These are phyloP conservation scores for Chlorella sp. DNA, from an alignment of 139 green algal species.

Conservation along the genomic window DNA sequence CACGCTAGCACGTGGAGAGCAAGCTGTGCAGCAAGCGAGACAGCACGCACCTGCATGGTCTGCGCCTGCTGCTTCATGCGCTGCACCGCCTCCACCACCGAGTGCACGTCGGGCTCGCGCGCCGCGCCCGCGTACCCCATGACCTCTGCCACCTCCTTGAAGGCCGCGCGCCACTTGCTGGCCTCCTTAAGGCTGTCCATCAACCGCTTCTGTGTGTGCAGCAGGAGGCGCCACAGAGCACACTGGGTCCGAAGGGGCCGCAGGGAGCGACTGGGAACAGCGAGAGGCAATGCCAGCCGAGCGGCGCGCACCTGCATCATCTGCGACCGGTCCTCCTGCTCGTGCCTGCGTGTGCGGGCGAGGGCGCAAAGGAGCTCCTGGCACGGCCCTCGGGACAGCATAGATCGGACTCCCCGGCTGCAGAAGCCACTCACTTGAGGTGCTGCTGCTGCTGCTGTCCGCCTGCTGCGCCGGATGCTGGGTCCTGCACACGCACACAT, in stretches of 20 bases:
- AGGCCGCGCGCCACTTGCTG: conserved; percentile 30
- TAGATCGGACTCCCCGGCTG: too few species aligned
- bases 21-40: too few species aligned
- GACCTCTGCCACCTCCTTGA: conserved; percentile 28
- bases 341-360: background rate
- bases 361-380: background rate
- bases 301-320: background rate
- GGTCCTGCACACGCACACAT: too few species aligned
- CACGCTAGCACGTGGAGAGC: too few species aligned
- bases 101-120: conserved; percentile 27
- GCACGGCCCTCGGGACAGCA: too few species aligned
- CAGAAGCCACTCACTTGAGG: too few species aligned
- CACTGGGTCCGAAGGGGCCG: too few species aligned
- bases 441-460: too few species aligned
- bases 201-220: conserved; percentile 7
- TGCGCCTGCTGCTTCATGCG: conserved; percentile 14
- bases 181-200: conserved; percentile 17
- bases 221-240: background rate
- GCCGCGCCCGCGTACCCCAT: background rate
- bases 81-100: conserved; percentile 27
- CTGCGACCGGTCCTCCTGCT: background rate
- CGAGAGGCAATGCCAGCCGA: too few species aligned
- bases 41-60: conserved; percentile 12
- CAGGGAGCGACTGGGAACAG: too few species aligned
- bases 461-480: too few species aligned